phyloP scores from a whole-genome alignment of 345 rosid species.

The Draba incana region DNA sequence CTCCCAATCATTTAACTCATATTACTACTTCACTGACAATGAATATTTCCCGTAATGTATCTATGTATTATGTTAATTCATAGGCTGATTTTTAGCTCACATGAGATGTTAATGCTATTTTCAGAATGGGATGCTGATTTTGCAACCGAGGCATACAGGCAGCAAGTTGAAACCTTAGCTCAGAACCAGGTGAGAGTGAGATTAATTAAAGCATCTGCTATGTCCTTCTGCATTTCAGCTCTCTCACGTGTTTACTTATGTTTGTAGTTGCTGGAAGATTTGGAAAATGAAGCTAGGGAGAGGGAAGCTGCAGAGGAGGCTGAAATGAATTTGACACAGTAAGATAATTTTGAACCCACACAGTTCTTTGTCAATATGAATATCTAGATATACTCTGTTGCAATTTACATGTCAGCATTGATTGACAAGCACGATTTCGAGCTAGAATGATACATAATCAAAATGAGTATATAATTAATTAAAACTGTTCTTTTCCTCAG shows the following conservation, averaged over 20 bases:
- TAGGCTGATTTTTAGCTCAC: constrained; percentile 24
- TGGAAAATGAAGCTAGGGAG: constrained; percentile 87
- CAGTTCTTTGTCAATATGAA: constrained; percentile 24
- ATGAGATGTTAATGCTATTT: constrained; percentile 26
- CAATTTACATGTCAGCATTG: constrained; percentile 18
- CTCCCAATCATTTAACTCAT: constrained; percentile 12
- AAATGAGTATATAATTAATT: constrained; percentile 4
- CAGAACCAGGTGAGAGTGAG: constrained; percentile 92
- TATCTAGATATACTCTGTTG: constrained; percentile 21
- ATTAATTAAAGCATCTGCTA: constrained; percentile 17
- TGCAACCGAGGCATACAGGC: constrained; percentile 99
- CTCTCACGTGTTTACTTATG: constrained; percentile 31
- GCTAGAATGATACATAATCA: constrained; percentile 1
- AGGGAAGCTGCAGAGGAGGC: constrained; percentile 72
- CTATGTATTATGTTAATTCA: constrained; percentile 20
- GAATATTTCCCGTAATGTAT: background rate
- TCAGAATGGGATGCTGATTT: constrained; percentile 99
- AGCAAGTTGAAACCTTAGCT: constrained; percentile 92
- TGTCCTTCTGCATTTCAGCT: constrained; percentile 25
- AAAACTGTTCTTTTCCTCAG: constrained; percentile 45
- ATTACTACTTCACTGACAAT: constrained; percentile 16
- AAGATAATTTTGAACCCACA: constrained; percentile 49
- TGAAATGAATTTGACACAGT: constrained; percentile 53
- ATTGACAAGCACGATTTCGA: background rate
- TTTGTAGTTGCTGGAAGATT: constrained; percentile 86